These are phyloP conservation scores for Auriscalpium vulgare DNA, from an alignment of 768 basidiomycete species.

Conservation along the genomic window DNA sequence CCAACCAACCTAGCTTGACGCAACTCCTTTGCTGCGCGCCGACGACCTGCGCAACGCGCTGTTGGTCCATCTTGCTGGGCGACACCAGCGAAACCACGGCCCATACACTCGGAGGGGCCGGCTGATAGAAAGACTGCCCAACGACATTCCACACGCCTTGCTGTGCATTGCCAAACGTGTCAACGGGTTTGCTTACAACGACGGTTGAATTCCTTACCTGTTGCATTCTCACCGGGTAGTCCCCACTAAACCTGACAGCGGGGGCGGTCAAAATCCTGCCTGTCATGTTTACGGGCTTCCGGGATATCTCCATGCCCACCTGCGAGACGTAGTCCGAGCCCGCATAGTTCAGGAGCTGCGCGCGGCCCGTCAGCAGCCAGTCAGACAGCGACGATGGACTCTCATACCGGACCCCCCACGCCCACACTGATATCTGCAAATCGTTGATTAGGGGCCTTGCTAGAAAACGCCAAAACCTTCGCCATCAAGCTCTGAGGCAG, in stretches of 20 bases:
- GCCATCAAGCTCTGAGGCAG: conserved; percentile 6
- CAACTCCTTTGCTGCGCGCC: no score
- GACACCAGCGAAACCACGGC: conserved; percentile 8
- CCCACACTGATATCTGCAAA: conserved; percentile 7
- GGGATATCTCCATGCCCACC: conserved; percentile 9
- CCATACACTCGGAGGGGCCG: conserved; percentile 5
- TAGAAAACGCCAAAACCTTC: conserved; percentile 9
- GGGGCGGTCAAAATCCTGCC: conserved; percentile 10
- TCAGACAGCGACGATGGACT: not conserved
- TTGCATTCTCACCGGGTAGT: not conserved
- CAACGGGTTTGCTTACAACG: not conserved
- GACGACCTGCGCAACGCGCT: no score
- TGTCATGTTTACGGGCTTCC: conserved; percentile 3
- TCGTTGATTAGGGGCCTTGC: conserved; percentile 6
- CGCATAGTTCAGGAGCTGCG: conserved; percentile 13
- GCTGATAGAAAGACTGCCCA: conserved; percentile 5
- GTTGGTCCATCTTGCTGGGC: not conserved
- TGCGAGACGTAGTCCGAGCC: conserved; percentile 10
- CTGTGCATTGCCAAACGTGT: not conserved
- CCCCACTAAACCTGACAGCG: conserved; percentile 5
- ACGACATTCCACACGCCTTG: conserved; percentile 13
- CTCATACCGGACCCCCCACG: conserved; percentile 3
- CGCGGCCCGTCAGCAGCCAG: not conserved
- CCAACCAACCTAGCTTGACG: no score
- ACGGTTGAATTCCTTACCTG: not conserved